A percentile compares a stretch with the other conserved stretches of the same genome.
Conservation (phyloP, 2,329 filamentous ascomycete species). For the Arthrobotrys entomopaga region DNA sequence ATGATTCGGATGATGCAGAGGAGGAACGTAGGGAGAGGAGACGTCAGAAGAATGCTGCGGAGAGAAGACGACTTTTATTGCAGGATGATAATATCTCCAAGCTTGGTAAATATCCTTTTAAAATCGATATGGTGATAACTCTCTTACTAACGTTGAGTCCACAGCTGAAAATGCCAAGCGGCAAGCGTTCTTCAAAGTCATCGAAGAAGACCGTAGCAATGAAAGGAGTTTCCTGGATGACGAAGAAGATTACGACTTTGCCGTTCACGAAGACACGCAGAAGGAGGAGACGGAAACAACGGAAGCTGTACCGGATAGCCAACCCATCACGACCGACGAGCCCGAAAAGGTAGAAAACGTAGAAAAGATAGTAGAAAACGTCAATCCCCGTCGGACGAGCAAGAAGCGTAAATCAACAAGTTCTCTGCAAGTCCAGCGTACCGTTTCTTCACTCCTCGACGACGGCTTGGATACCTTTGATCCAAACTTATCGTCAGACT, state of each 20-base stretch:
- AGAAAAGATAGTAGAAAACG: conserved; percentile 7
- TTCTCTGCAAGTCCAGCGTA: conserved; percentile 36
- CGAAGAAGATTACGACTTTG: conserved; percentile 62
- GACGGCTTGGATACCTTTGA: conserved; percentile 23
- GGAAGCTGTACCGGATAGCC: conserved; percentile 35
- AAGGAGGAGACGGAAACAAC: conserved; percentile 28
- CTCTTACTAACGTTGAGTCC: conserved; percentile 48
- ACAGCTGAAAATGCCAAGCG: conserved; percentile 83
- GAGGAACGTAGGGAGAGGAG: conserved; percentile 61
- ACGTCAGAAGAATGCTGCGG: conserved; percentile 80
- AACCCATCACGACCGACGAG: conserved; percentile 13
- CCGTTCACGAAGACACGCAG: conserved; percentile 55
- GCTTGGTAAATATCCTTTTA: conserved; percentile 65
- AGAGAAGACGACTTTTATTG: conserved; percentile 88
- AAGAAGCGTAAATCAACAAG: conserved; percentile 39
- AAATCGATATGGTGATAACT: too few species aligned
- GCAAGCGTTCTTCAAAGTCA: conserved; percentile 86
- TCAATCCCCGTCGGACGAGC: conserved; percentile 36
- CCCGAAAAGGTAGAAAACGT: conserved; percentile 24
- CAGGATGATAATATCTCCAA: conserved; percentile 90
- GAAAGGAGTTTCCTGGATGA: conserved; percentile 79
- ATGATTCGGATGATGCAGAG: conserved; percentile 88
- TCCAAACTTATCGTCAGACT: conserved; percentile 33
- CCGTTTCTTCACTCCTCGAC: conserved; percentile 40
- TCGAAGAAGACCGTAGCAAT: conserved; percentile 83